A percentile compares a stretch with the other conserved stretches of the same genome.
Evolutionary conservation across 352 stramenopile genomes (phyloP).

Genomic region (Phytophthora cryptogea): DNA sequence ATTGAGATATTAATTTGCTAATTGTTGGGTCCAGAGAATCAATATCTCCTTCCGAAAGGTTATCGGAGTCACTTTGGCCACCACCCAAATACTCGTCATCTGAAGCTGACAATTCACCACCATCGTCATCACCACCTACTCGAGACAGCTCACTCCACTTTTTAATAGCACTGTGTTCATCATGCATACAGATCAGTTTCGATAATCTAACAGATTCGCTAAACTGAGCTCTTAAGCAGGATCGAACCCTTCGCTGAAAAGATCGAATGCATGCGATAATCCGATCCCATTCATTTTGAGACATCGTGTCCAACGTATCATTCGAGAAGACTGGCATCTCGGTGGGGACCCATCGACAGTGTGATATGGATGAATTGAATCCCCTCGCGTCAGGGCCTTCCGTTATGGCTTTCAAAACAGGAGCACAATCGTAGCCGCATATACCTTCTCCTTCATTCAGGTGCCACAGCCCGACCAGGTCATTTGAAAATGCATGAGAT

Average conservation of each 20-base stretch:
- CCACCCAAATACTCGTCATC: conserved; percentile 27
- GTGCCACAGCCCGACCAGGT: conserved; percentile 69
- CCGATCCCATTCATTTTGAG: conserved; percentile 31
- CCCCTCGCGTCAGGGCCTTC: conserved; percentile 27
- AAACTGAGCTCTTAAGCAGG: conserved; percentile 28
- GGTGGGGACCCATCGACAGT: conserved; percentile 68
- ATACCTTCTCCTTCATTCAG: conserved; percentile 78
- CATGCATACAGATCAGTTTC: conserved; percentile 44
- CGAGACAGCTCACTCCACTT: conserved; percentile 33
- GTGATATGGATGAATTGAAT: conserved; percentile 52
- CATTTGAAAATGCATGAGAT: conserved; percentile 23
- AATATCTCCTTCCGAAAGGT: neutral
- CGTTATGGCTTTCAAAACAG: conserved; percentile 15
- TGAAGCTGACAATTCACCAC: conserved; percentile 30
- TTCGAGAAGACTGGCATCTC: conserved; percentile 67
- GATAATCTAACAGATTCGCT: conserved; percentile 35
- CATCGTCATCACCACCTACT: conserved; percentile 37
- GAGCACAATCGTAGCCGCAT: conserved; percentile 50
- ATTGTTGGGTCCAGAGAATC: conserved; percentile 16
- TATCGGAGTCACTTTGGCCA: conserved; percentile 3
- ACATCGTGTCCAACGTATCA: conserved; percentile 40
- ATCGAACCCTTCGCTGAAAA: conserved; percentile 50
- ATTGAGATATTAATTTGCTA: conserved; percentile 39
- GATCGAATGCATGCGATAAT: conserved; percentile 33
- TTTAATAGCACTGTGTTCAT: conserved; percentile 41